Evolutionary conservation across 805 yeast species (phyloP).

Genomic region (Saccharomycopsis vini): DNA sequence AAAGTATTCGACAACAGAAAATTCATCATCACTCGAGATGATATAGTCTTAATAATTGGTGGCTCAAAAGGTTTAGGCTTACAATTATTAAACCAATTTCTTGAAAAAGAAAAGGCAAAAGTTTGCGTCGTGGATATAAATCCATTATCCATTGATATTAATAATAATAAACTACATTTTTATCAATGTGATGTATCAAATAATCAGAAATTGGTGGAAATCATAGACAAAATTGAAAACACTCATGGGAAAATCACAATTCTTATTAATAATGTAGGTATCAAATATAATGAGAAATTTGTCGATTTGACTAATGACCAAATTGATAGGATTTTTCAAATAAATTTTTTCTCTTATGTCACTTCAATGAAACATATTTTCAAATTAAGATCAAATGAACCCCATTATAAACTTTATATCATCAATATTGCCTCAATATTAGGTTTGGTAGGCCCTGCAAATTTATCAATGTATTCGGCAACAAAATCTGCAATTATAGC

Average conservation of each 20-base stretch:
- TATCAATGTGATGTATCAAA: slow-evolving; percentile 28
- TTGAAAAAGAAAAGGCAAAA: too few species aligned
- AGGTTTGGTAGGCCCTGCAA: slow-evolving; percentile 34
- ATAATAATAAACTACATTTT: slow-evolving; percentile 18
- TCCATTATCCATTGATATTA: too few species aligned
- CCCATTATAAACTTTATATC: slow-evolving; percentile 22
- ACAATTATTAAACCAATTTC: too few species aligned
- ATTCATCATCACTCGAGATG: slow-evolving; percentile 1
- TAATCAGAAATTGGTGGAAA: slow-evolving; percentile 18
- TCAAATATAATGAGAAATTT: slow-evolving; percentile 28
- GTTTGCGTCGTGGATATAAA: too few species aligned
- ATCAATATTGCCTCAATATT: slow-evolving; percentile 35
- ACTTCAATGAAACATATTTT: not conserved
- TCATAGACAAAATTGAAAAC: slow-evolving; percentile 20
- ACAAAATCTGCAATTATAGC: slow-evolving; percentile 35
- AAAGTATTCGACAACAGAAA: not conserved
- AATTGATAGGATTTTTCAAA: slow-evolving; percentile 20
- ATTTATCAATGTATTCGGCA: slow-evolving; percentile 34
- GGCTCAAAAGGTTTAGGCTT: slow-evolving; percentile 39
- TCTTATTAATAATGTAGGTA: slow-evolving; percentile 36
- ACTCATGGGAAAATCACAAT: slow-evolving; percentile 15
- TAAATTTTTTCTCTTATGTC: slow-evolving; percentile 14
- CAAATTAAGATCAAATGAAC: not conserved
- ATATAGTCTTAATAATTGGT: slow-evolving; percentile 30
- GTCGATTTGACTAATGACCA: slow-evolving; percentile 20